A percentile compares a stretch with the other conserved stretches of the same genome.
These are phyloP conservation scores for Vicia faba DNA, from an alignment of 306 rosid species.

Conservation along the genomic window DNA sequence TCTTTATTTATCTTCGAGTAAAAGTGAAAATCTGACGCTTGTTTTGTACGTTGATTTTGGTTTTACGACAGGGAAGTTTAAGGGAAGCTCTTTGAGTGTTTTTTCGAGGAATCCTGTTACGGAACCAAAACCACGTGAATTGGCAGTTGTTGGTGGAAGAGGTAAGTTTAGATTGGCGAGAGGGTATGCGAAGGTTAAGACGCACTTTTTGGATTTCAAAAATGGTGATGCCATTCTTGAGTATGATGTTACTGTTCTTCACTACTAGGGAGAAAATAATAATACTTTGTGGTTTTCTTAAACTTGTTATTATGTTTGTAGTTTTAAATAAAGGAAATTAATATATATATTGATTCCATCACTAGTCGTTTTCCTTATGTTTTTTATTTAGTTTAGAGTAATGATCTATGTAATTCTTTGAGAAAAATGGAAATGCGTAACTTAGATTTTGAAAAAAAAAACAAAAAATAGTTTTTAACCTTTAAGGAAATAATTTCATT, in stretches of 20 bases:
- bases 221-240: slow-evolving; percentile 52
- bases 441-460: too few relatives aligned
- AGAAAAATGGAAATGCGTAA: too few relatives aligned
- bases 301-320: too few relatives aligned
- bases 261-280: slow-evolving; percentile 12
- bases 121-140: slow-evolving; percentile 33
- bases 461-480: too few relatives aligned
- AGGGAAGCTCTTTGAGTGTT: slow-evolving; percentile 47
- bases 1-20: slow-evolving; percentile 42
- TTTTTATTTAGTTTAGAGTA: too few relatives aligned
- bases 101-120: slow-evolving; percentile 51
- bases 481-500: too few relatives aligned
- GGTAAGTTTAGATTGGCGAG: slow-evolving; percentile 50
- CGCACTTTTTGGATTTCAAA: slow-evolving; percentile 16
- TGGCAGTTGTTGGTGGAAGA: slow-evolving; percentile 59
- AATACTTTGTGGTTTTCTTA: too few relatives aligned
- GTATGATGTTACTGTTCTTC: slow-evolving; percentile 44
- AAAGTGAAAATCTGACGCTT: slow-evolving; percentile 9
- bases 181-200: slow-evolving; percentile 38
- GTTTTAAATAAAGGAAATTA: too few relatives aligned
- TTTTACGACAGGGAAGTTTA: slow-evolving; percentile 43
- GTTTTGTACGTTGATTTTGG: slow-evolving; percentile 42
- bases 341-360: too few relatives aligned
- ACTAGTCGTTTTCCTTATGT: too few relatives aligned
- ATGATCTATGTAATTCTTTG: too few relatives aligned